phyloP scores from a whole-genome alignment of 805 yeast genomes.

The Candida xiaguanensis region DNA sequence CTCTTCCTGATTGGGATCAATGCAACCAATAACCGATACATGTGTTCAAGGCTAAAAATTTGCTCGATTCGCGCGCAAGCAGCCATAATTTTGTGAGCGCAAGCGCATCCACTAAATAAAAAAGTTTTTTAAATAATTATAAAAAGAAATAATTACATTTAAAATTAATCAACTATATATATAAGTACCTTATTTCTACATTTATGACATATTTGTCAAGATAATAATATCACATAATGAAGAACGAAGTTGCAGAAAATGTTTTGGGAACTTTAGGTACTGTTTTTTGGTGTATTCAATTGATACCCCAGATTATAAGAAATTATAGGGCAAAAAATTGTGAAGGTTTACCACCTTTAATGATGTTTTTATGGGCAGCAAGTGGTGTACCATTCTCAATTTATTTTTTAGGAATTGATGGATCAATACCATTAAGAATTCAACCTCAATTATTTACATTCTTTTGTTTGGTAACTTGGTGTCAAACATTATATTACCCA shows the following conservation, averaged over 20 bases:
- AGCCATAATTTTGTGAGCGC: not conserved
- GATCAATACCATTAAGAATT: slow-evolving; percentile 73
- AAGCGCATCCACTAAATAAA: slow-evolving; percentile 5
- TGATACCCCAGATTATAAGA: slow-evolving; percentile 77
- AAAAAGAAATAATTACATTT: not conserved
- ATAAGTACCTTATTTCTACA: too few species aligned
- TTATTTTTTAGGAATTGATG: slow-evolving; percentile 70
- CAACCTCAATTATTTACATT: slow-evolving; percentile 84
- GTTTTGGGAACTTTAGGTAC: slow-evolving; percentile 88
- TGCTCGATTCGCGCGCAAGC: not conserved
- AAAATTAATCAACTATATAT: too few species aligned
- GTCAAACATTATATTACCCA: slow-evolving; percentile 62
- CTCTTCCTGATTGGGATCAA: not conserved
- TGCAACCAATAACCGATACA: too few species aligned
- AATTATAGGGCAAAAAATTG: slow-evolving; percentile 77
- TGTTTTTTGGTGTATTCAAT: slow-evolving; percentile 87
- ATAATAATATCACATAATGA: slow-evolving; percentile 15
- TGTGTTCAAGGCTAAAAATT: not conserved
- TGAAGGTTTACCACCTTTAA: slow-evolving; percentile 81
- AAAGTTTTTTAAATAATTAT: not conserved
- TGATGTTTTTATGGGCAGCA: slow-evolving; percentile 78
- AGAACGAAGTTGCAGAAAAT: slow-evolving; percentile 52
- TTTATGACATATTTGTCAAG: too few species aligned
- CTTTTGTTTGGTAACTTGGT: slow-evolving; percentile 66
- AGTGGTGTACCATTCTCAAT: slow-evolving; percentile 82